phyloP scores from a whole-genome alignment of 768 basidiomycete species.

The Rhodotorula taiwanensis region DNA sequence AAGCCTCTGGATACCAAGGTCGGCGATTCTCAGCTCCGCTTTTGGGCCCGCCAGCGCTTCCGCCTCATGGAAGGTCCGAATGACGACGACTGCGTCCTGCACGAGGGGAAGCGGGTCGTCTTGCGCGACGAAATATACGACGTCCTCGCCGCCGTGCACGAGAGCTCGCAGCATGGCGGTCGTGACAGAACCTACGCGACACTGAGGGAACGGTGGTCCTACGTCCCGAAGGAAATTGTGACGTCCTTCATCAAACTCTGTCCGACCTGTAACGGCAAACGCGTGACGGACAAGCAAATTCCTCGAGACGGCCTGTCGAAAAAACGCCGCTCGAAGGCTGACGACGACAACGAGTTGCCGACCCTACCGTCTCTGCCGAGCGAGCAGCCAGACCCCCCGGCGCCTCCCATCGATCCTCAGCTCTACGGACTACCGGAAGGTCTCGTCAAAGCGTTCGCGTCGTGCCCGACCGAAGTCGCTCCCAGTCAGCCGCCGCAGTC shows the following conservation, averaged over 20 bases:
- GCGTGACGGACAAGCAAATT: constrained; percentile 1
- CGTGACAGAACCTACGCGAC: constrained; percentile 66
- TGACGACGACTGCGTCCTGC: constrained; percentile 51
- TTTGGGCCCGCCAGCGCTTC: constrained; percentile 5
- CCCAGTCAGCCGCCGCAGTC: too few species aligned
- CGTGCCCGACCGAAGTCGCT: too few species aligned
- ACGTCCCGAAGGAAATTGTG: constrained; percentile 58
- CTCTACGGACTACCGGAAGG: too few species aligned
- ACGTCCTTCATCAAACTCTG: constrained; percentile 1
- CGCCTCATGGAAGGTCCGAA: not conserved
- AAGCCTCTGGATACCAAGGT: not conserved
- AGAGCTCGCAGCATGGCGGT: constrained; percentile 59
- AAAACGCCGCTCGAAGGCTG: too few species aligned
- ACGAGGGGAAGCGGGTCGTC: constrained; percentile 64
- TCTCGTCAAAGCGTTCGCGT: too few species aligned
- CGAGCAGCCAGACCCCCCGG: too few species aligned
- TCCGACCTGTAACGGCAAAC: constrained; percentile 5
- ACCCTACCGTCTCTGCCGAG: too few species aligned
- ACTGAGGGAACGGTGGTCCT: constrained; percentile 62
- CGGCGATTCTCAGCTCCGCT: constrained; percentile 6
- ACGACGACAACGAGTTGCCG: too few species aligned
- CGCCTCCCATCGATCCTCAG: too few species aligned
- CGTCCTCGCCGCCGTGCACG: constrained; percentile 64
- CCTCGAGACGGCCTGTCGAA: too few species aligned
- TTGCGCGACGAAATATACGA: constrained; percentile 68